Conservation (phyloP, 768 basidiomycete species). For the Russula virescens region DNA sequence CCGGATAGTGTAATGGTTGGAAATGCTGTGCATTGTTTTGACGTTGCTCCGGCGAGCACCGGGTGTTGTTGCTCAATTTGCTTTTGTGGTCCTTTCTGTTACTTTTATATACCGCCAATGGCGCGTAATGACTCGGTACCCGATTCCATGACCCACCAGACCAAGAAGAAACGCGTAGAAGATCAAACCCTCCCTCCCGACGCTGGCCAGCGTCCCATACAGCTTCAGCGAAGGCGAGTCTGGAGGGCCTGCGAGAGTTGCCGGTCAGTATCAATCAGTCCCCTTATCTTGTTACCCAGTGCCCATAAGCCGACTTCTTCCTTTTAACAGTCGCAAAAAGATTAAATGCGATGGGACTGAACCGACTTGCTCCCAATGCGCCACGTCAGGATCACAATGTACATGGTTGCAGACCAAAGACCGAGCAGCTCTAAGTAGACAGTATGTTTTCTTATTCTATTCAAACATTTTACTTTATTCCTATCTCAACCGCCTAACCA, state of each 20-base stretch:
- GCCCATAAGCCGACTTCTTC: constrained; percentile 10
- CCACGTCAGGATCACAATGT: constrained; percentile 67
- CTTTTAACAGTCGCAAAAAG: constrained; percentile 67
- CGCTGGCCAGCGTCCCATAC: constrained; percentile 60
- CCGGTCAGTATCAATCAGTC: constrained; percentile 45
- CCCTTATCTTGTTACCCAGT: constrained; percentile 20
- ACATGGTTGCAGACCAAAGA: constrained; percentile 92
- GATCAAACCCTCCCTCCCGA: constrained; percentile 44
- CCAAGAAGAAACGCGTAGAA: constrained; percentile 79
- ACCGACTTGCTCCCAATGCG: constrained; percentile 80
- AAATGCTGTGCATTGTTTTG: not conserved
- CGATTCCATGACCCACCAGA: constrained; percentile 43
- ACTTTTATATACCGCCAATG: constrained; percentile 22
- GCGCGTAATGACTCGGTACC: constrained; percentile 18
- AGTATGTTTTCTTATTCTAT: constrained; percentile 46
- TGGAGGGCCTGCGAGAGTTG: constrained; percentile 91
- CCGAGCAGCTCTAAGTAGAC: constrained; percentile 82
- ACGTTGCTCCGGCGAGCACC: not conserved
- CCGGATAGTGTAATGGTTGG: not conserved
- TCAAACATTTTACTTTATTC: constrained; percentile 25
- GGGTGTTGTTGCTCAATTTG: not conserved
- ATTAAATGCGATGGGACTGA: constrained; percentile 90
- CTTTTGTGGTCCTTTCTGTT: constrained; percentile 4
- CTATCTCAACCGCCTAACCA: constrained; percentile 7
- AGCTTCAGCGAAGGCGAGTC: constrained; percentile 72